Conservation (phyloP, 768 basidiomycete species). For the Pisolithus orientalis region DNA sequence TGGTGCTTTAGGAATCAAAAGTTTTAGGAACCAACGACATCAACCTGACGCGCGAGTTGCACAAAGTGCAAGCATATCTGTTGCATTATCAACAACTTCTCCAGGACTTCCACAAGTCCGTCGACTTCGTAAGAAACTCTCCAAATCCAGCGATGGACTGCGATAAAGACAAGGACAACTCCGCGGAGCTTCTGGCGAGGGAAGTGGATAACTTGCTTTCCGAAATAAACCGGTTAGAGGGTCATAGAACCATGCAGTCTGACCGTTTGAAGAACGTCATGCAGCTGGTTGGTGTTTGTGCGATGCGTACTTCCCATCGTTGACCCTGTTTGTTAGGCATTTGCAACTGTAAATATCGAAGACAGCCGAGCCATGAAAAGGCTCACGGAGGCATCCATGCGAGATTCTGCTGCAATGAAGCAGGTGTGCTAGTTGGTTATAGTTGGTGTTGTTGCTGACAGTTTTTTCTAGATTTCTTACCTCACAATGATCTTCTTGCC, state of each 20-base stretch:
- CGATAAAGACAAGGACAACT: not conserved
- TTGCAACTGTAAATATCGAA: slow-evolving; percentile 52
- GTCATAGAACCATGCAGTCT: slow-evolving; percentile 21
- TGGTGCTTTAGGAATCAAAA: slow-evolving; percentile 35
- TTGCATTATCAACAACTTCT: slow-evolving; percentile 51
- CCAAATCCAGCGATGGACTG: not conserved
- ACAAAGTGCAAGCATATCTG: slow-evolving; percentile 52
- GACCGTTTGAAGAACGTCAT: slow-evolving; percentile 28
- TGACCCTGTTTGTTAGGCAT: slow-evolving; percentile 35
- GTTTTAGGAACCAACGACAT: slow-evolving; percentile 33
- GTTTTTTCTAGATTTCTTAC: slow-evolving; percentile 39
- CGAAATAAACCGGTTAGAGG: slow-evolving; percentile 36
- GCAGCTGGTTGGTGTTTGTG: slow-evolving; percentile 16
- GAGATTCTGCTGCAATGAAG: slow-evolving; percentile 37
- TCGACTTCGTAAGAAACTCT: slow-evolving; percentile 29
- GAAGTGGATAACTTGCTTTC: slow-evolving; percentile 29
- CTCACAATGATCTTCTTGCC: slow-evolving; percentile 60
- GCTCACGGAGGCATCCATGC: slow-evolving; percentile 42
- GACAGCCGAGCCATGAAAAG: slow-evolving; percentile 48
- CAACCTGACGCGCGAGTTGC: slow-evolving; percentile 45
- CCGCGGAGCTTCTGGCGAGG: slow-evolving; percentile 7
- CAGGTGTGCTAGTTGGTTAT: slow-evolving; percentile 7
- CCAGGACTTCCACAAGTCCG: slow-evolving; percentile 47
- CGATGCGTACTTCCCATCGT: not conserved
- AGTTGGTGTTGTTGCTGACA: not conserved